Conservation (phyloP, 345 rosid genomes). For the Lagerstroemia speciosa region DNA sequence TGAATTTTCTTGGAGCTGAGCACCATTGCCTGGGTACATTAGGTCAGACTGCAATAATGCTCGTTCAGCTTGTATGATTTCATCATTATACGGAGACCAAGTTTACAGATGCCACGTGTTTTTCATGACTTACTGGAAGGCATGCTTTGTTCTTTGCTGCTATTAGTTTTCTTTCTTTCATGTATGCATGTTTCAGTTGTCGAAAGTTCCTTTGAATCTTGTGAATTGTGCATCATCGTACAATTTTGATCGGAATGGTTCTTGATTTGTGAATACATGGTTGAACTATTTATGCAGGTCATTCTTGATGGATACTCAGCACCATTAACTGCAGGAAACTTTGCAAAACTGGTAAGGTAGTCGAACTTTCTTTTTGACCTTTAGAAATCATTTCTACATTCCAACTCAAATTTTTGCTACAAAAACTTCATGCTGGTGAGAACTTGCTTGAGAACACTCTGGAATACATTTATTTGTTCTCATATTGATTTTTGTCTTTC, state of each 20-base stretch:
- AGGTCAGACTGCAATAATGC: too few species aligned
- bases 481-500: neutral
- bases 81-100: neutral
- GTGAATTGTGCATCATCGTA: neutral
- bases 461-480: neutral
- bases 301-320: slow-evolving; percentile 87
- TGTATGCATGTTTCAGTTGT: neutral
- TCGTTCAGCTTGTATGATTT: neutral
- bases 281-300: slow-evolving; percentile 31
- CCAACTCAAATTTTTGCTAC: neutral
- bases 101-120: neutral
- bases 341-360: slow-evolving; percentile 95
- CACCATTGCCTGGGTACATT: neutral
- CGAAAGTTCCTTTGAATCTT: neutral
- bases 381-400: neutral
- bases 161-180: neutral
- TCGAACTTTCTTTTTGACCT: slow-evolving; percentile 28
- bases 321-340: slow-evolving; percentile 80
- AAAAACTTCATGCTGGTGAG: neutral
- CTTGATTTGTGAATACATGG: neutral
- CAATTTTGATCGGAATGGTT: neutral
- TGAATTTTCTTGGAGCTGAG: neutral
- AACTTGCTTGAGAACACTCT: neutral
- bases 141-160: neutral
- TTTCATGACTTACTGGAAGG: neutral